Evolutionary conservation across 1,284 basidiomycete species (phyloP).

Genomic region (Moesziomyces aphidis): DNA sequence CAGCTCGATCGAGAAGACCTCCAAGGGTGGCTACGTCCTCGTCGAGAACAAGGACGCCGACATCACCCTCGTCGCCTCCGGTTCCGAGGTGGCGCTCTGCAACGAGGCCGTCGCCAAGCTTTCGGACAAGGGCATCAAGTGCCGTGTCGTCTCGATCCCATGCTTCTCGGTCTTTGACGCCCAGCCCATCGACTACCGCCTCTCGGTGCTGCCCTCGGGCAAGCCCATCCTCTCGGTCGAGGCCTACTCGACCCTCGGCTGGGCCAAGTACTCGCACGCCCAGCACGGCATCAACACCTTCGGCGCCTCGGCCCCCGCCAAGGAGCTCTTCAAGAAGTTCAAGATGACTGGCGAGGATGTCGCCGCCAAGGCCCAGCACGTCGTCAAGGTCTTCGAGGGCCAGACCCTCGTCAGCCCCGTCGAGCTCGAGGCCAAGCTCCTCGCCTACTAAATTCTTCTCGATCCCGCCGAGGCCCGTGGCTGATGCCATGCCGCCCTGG

Average conservation of each 20-base stretch:
- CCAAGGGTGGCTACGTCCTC: constrained; percentile 88
- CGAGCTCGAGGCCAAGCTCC: constrained; percentile 51
- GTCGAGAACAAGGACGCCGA: constrained; percentile 80
- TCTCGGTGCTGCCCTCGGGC: constrained; percentile 86
- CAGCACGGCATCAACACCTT: constrained; percentile 59
- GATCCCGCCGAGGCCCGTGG: background rate
- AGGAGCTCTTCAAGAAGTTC: constrained; percentile 78
- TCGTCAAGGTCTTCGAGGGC: constrained; percentile 87
- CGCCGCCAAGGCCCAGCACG: constrained; percentile 83
- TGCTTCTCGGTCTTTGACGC: constrained; percentile 90
- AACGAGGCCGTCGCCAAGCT: constrained; percentile 82
- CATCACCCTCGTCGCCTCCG: constrained; percentile 87
- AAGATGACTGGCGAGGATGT: constrained; percentile 73
- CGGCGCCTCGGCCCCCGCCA: constrained; percentile 89
- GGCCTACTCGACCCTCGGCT: constrained; percentile 73
- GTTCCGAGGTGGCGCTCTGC: constrained; percentile 87
- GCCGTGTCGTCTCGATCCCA: constrained; percentile 85
- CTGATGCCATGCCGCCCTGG: constrained; percentile 6
- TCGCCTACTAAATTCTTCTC: constrained; percentile 28
- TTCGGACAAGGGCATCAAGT: constrained; percentile 77
- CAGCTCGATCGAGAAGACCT: constrained; percentile 85
- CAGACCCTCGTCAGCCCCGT: constrained; percentile 83
- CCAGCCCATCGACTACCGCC: constrained; percentile 82
- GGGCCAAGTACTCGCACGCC: constrained; percentile 66
- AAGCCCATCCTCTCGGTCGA: constrained; percentile 91